These are phyloP conservation scores for Psilocybe azurescens DNA, from an alignment of 768 basidiomycete genomes.

Conservation along the genomic window DNA sequence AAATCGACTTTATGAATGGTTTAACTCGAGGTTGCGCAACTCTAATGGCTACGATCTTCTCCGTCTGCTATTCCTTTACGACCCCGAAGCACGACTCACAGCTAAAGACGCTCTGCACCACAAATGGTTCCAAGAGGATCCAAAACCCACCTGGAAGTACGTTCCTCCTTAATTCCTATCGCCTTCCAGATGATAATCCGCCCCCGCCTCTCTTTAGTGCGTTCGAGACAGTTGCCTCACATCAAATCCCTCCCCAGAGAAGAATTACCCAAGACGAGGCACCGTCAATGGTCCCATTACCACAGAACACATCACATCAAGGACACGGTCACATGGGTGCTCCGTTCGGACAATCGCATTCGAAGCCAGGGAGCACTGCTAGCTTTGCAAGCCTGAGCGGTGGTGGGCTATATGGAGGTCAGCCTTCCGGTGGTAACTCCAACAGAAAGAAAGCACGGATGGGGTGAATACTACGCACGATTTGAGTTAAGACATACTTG, in stretches of 20 bases:
- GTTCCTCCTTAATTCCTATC: slow-evolving; percentile 32
- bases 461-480: slow-evolving; percentile 2
- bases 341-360: slow-evolving; percentile 57
- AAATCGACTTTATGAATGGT: slow-evolving; percentile 80
- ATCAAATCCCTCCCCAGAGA: slow-evolving; percentile 82
- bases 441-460: slow-evolving; percentile 67
- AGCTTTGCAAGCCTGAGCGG: slow-evolving; percentile 70
- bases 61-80: slow-evolving; percentile 85
- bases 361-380: slow-evolving; percentile 62
- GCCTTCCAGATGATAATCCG: slow-evolving; percentile 2
- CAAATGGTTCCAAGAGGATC: slow-evolving; percentile 93
- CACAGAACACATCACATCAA: slow-evolving; percentile 49
- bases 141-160: slow-evolving; percentile 84
- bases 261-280: slow-evolving; percentile 94
- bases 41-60: slow-evolving; percentile 82
- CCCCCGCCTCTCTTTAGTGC: slow-evolving; percentile 50
- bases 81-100: slow-evolving; percentile 86
- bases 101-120: slow-evolving; percentile 84
- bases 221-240: slow-evolving; percentile 66
- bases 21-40: slow-evolving; percentile 62
- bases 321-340: slow-evolving; percentile 43
- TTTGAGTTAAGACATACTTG: not conserved
- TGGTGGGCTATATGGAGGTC: slow-evolving; percentile 48
- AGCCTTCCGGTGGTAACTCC: slow-evolving; percentile 39
- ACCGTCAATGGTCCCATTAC: slow-evolving; percentile 80